Conservation (phyloP, 441 rosid species). For the Daphne laureola region DNA sequence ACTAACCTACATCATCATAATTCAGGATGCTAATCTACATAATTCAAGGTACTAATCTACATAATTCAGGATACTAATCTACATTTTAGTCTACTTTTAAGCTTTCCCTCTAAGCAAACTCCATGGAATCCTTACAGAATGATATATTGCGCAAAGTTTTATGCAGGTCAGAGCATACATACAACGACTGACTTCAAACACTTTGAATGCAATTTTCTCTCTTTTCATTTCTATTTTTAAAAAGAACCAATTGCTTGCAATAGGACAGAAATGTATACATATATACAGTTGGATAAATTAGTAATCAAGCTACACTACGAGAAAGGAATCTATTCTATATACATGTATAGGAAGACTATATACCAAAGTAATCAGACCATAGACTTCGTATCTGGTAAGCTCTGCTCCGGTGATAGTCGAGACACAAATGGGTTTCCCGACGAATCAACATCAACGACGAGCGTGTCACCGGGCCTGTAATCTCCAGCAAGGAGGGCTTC, state of each 20-base stretch:
- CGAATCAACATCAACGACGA: slow-evolving; percentile 61
- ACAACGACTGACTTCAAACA: no score
- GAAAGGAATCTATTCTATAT: slow-evolving; percentile 10
- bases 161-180: no score
- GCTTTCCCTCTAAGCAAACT: no score
- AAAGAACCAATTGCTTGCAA: neutral
- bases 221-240: no score
- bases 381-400: slow-evolving; percentile 47
- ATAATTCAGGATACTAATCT: no score
- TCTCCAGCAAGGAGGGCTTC: slow-evolving; percentile 75
- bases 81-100: no score
- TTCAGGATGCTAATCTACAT: no score
- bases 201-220: no score
- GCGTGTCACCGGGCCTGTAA: slow-evolving; percentile 77
- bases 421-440: slow-evolving; percentile 64
- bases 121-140: no score
- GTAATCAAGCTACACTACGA: slow-evolving; percentile 7
- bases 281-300: slow-evolving; percentile 21
- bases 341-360: slow-evolving; percentile 11
- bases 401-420: slow-evolving; percentile 30
- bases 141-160: no score
- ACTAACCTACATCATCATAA: no score
- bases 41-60: no score
- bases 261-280: slow-evolving; percentile 1
- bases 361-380: slow-evolving; percentile 17